Evolutionary conservation across 2,329 filamentous ascomycete genomes (phyloP), one percentile per base, ranked within the genome.

Genomic region (Penicillium sp.): DNA sequence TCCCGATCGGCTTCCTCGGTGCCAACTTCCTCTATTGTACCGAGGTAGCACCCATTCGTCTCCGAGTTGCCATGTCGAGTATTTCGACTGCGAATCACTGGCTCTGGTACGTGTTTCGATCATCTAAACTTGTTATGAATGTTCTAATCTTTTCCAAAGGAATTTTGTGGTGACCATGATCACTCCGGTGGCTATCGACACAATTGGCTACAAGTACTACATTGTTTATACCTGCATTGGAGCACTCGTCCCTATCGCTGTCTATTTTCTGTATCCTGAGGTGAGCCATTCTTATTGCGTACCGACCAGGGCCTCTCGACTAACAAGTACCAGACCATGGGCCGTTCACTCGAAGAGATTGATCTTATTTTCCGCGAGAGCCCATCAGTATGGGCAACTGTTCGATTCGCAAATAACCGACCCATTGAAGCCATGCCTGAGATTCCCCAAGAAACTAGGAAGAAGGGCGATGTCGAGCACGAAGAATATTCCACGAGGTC

Each of bases 231-330:
- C 56, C 2, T 50, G 48, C 22, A 58, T 60, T 27, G 56, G 56
- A 8, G 40, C 45, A 22, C 53, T 45, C 18, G 54, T 58, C 11
- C 50, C 53, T 3, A 4, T 50, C 14, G 50, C 50, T 0, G 49
- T 60, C 5, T 58, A 60, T 31, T 58, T 60, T 38, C n/a, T 60
- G 5, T 60, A 60, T 42, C 56, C 54, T 1, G 56, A 55, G 49
- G 50, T 53, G 40, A 13, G 24, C n/a, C 11, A 5, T 11, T 34
- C 32, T 11, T 1, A 13, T 34, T 13, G 10, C 4, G 14, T 4
- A 8, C 4, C 10, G 32, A 9, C 32, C 14, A 13, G 7, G 10
- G 11, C 11, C 16, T 27, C 4, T 8, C 18, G 13, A 24, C 31
- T 51, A 7, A 45, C 32, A 24, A 22, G 9, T 21, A 16, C 1